These are phyloP conservation scores for Coniochaeta pulveracea DNA, from an alignment of 2,329 filamentous ascomycete genomes.

Conservation along the genomic window DNA sequence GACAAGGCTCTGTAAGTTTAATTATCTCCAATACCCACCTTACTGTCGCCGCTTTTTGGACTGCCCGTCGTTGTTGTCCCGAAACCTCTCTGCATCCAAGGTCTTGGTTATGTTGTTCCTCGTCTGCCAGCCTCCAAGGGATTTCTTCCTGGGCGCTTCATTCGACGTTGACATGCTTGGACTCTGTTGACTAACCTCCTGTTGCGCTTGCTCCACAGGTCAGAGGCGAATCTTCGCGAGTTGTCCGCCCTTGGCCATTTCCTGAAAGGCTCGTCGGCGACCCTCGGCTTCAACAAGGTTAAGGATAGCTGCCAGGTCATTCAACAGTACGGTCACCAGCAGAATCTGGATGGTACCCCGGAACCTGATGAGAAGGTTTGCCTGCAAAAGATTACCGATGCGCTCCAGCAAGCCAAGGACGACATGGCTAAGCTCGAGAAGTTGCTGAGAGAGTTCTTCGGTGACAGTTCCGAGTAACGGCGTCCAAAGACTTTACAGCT, in stretches of 20 bases:
- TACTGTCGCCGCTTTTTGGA: neutral
- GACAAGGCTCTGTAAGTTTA: constrained; percentile 64
- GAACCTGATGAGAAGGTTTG: constrained; percentile 58
- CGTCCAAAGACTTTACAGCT: too few species aligned
- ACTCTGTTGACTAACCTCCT: too few species aligned
- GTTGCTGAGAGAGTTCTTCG: constrained; percentile 60
- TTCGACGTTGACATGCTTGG: too few species aligned
- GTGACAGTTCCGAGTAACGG: constrained; percentile 8
- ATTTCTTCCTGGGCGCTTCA: too few species aligned
- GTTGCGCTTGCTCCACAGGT: constrained; percentile 31
- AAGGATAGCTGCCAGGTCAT: constrained; percentile 94
- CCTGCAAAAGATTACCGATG: constrained; percentile 58
- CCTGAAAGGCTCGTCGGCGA: constrained; percentile 93
- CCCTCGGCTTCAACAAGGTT: constrained; percentile 80
- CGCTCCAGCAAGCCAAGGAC: constrained; percentile 58
- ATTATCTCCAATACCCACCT: neutral
- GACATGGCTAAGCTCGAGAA: constrained; percentile 68
- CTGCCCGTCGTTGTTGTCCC: too few species aligned
- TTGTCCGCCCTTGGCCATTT: constrained; percentile 87
- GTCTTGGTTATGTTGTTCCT: too few species aligned
- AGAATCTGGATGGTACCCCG: constrained; percentile 63
- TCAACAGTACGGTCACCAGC: constrained; percentile 77
- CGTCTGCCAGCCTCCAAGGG: too few species aligned
- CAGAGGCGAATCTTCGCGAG: constrained; percentile 54
- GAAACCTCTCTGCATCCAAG: too few species aligned